Base-by-base conservation (phyloP, 2,329 filamentous ascomycete genomes). In the Penicillium sp. region DNA sequence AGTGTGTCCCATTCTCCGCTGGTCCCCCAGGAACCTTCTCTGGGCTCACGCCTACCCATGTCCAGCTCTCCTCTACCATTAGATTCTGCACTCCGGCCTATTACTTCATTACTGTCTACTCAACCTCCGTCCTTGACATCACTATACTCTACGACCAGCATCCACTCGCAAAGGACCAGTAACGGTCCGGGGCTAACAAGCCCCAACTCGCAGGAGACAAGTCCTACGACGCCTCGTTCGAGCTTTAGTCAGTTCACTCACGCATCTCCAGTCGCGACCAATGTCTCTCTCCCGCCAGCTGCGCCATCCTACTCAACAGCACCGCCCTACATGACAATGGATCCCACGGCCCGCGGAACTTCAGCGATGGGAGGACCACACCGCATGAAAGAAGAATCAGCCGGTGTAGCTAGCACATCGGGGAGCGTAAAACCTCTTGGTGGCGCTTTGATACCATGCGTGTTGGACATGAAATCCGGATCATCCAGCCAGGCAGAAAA, bases 401-500 rank as follows among this genome's bases (percentile, higher is more conserved):
- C 55, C 12, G 45, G 50, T 7, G 38, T 49, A 39, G 45, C 49
- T 10, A 49, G 48, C 25, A 40, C 58, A 25, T 50, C 57, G 8
- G 50, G 50, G 8, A 53, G 41, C 12, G 42, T 54, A 4, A 51
- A 56, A 12, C 47, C 52, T 6, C 48, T 56, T 13, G 63, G 61
- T 4, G 23, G 38, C 8, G 12, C 7, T 13, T 63, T 70, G 58
- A 72, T 73, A 43, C 69, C 67, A 4, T 66, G 70, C 15, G 60
- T 67, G 6, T 44, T 72, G 41, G 71, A 74, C 44, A 48, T 68
- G 32, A 72, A 73, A 40, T 72, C 71, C 2, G 71, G 70, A 5
- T 73, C 71, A 1, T 63, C 64, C 23, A 71, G 63, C 41, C 70
- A 73, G 48, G 68, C 69, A 1, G 69, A 72, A 50, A 73, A 72